A percentile compares a stretch with the other conserved stretches of the same genome.
These are phyloP conservation scores for Bromus sterilis DNA, from an alignment of 176 grass and related monocot species.

Conservation along the genomic window DNA sequence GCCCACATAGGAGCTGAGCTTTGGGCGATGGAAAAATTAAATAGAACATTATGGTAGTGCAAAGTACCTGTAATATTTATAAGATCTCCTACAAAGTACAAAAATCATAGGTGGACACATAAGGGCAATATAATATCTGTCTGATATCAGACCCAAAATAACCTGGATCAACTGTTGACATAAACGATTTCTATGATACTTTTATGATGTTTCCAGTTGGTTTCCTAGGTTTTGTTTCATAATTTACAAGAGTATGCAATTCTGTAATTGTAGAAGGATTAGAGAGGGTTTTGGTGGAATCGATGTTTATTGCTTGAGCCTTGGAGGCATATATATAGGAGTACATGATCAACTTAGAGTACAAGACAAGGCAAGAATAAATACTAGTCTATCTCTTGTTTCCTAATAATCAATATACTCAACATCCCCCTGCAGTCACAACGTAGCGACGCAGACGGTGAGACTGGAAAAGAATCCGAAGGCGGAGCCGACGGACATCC, in stretches of 20 bases:
- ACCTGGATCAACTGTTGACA: not conserved
- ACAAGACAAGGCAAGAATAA: too few relatives aligned
- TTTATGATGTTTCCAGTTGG: not conserved
- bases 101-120: constrained; percentile 1
- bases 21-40: not conserved
- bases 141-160: not conserved
- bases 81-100: not conserved
- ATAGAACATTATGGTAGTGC: not conserved
- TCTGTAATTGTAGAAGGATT: too few relatives aligned
- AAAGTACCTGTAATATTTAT: not conserved
- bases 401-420: too few relatives aligned
- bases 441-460: too few relatives aligned
- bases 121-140: not conserved
- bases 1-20: not conserved
- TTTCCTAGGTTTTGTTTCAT: not conserved
- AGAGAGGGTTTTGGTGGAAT: too few relatives aligned
- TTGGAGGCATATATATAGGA: too few relatives aligned
- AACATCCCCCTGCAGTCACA: too few relatives aligned
- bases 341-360: too few relatives aligned
- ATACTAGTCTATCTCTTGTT: too few relatives aligned
- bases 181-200: not conserved
- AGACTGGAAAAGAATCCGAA: too few relatives aligned
- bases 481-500: too few relatives aligned
- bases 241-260: not conserved
- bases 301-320: too few relatives aligned